Evolutionary conservation across 345 rosid genomes (phyloP), one percentile per base, ranked within the genome.

Genomic region (Populus deltoides): DNA sequence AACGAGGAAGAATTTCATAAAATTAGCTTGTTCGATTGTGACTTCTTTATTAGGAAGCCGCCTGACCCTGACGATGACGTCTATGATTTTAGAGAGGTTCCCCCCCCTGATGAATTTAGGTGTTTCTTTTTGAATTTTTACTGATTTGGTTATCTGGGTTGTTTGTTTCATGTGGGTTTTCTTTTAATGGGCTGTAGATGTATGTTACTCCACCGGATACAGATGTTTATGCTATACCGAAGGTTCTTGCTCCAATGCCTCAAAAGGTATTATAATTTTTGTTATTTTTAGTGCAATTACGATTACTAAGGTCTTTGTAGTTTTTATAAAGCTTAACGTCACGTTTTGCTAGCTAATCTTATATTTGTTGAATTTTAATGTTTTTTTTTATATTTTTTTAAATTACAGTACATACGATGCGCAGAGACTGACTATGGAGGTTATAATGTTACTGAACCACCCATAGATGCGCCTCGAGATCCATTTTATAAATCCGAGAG

Each of bases 171-270:
- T 36, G 29, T 20, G 39, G 27, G 35, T 55, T 66, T 35, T 61
- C 24, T 27, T 59, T 10, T 75, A 49, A 15, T 41, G 16, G 29
- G 41, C 65, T 75, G 78, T 72, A 94, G 98, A 95, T 93, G 99
- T 93, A 95, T 82, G 97, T 93, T 49, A 92, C 98, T 77, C 99
- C 99, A 25, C 98, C 99, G 1, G 99, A 95, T 83, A 93, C 90
- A 0, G 97, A 95, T 85, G 81, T 92, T 53, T 95, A 95, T 89
- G 86, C 98, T 15, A 91, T 93, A 63, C 99, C 98, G 1, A 91
- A 80, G 83, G 92, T 95, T 86, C 93, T 95, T 38, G 96, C 96
- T 57, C 93, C 92, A 67, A 85, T 95, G 96, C 99, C 98, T 20
- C 89, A 90, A 78, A 95, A 93, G 93, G 99, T 93, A 62, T 29